Base-by-base conservation (phyloP, 2,329 filamentous ascomycete genomes). In the Monascus ruber region DNA sequence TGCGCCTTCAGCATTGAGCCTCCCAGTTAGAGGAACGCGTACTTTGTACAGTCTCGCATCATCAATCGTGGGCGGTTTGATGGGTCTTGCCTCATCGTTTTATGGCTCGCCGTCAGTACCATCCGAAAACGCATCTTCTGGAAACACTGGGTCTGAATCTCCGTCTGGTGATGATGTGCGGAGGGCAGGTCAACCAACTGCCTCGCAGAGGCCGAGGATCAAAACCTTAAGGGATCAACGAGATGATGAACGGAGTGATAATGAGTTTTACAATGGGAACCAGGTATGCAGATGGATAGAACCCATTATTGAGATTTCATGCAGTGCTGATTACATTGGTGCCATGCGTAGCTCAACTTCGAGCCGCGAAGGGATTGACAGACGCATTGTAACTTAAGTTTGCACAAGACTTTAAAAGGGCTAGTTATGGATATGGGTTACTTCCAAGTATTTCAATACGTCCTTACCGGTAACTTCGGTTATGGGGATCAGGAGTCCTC, bases 231-330 rank as follows among this genome's bases (percentile, higher is more conserved):
- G 65, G 46, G 74, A 79, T 42, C 66, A 71, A 31, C 65, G 71
- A 17, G 68, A 17, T 17, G 3, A 74, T 44, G 66, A 71, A 31
- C 68, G 69, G 38, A 63, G 74, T 40, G 72, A 80, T 45, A 73
- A 78, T 34, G 81, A 93, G 54, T 74, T 93, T 35, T 94, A 95
- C 56, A 95, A 95, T 54, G 88, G 88, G 1, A 95, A 94, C 55
- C 85, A 85, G 57, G 84, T 88, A 69, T 62, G 76, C 65, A 10
- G 63, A 25, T 36, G 9, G n/a, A 8, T 28, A 8, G 5, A 8
- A 24, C 11, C 33, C 7, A 68, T 48, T 50, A 39, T 40, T 33
- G 11, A 29, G 9, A 6, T 34, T 24, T 31, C 25, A 24, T 39
- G 29, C 25, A 35, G 38, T 49, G 31, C 47, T 34, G 35, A 43